Conservation (phyloP, 805 yeast genomes). For the Kregervanrija fluxuum region DNA sequence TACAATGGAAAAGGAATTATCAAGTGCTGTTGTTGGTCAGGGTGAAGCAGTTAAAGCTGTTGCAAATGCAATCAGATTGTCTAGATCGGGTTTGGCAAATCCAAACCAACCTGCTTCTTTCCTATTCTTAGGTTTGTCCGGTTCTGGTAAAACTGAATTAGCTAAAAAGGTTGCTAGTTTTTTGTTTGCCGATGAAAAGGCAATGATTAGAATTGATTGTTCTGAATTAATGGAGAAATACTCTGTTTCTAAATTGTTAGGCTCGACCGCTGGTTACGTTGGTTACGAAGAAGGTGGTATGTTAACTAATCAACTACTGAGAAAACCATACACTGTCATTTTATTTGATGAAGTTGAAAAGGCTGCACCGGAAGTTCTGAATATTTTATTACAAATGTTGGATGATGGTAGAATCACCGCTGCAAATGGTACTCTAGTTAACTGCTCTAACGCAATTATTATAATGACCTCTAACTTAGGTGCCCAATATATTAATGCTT, state of each 20-base stretch:
- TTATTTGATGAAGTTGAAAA: constrained; percentile 97
- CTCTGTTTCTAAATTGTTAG: constrained; percentile 89
- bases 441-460: constrained; percentile 85
- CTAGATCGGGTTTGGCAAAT: constrained; percentile 91
- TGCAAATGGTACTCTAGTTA: constrained; percentile 87
- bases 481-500: constrained; percentile 74
- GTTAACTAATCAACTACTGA: constrained; percentile 81
- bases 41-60: constrained; percentile 94
- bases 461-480: constrained; percentile 98
- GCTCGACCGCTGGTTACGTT: constrained; percentile 96
- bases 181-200: constrained; percentile 91
- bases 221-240: constrained; percentile 94
- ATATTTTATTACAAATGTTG: constrained; percentile 82
- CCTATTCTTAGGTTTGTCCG: constrained; percentile 89
- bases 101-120: constrained; percentile 97
- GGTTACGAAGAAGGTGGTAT: constrained; percentile 98
- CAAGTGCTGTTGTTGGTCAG: constrained; percentile 89
- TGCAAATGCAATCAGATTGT: constrained; percentile 86
- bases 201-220: constrained; percentile 96
- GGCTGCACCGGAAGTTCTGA: constrained; percentile 96
- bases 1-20: constrained; percentile 84
- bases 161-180: constrained; percentile 97
- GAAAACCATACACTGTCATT: constrained; percentile 94
- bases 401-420: constrained; percentile 97
- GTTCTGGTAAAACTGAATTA: constrained; percentile 97